phyloP scores from a whole-genome alignment of 306 rosid species.

The Malus orientalis region DNA sequence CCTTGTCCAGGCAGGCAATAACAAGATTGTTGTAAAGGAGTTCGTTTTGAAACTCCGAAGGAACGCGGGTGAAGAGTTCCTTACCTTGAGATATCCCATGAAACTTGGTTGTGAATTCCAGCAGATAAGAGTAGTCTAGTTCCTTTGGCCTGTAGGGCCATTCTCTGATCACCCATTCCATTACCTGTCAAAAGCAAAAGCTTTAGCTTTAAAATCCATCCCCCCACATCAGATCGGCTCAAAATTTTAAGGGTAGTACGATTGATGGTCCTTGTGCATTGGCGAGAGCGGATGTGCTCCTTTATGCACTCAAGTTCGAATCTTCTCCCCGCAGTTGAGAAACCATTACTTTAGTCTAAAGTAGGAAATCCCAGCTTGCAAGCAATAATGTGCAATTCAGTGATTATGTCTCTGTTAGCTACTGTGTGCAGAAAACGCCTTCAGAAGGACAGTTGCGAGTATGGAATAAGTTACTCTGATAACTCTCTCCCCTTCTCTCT shows the following conservation, averaged over 20 bases:
- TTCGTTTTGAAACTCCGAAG: slow-evolving; percentile 72
- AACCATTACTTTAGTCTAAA: too few species aligned
- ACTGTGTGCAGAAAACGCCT: slow-evolving; percentile 70
- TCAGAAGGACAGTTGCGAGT: slow-evolving; percentile 74
- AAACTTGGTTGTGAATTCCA: slow-evolving; percentile 52
- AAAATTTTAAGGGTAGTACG: not conserved
- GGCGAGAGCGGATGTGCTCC: too few species aligned
- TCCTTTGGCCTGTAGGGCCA: slow-evolving; percentile 70
- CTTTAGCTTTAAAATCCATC: slow-evolving; percentile 1
- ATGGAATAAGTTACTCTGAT: slow-evolving; percentile 8
- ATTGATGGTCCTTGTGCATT: not conserved
- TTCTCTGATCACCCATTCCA: slow-evolving; percentile 96
- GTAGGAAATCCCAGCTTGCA: too few species aligned
- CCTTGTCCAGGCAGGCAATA: slow-evolving; percentile 39
- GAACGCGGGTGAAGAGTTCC: slow-evolving; percentile 52
- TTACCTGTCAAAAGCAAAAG: slow-evolving; percentile 49
- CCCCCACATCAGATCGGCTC: not conserved
- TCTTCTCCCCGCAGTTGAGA: too few species aligned
- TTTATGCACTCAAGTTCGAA: too few species aligned
- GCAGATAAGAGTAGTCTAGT: slow-evolving; percentile 73
- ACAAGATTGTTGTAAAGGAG: slow-evolving; percentile 82
- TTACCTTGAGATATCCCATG: slow-evolving; percentile 31
- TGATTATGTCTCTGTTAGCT: slow-evolving; percentile 42
- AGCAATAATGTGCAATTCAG: slow-evolving; percentile 30
- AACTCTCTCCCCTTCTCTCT: not conserved